Evolutionary conservation across 2,329 filamentous ascomycete genomes (phyloP), one percentile per base, ranked within the genome.

Genomic region (Aschersonia sp.): DNA sequence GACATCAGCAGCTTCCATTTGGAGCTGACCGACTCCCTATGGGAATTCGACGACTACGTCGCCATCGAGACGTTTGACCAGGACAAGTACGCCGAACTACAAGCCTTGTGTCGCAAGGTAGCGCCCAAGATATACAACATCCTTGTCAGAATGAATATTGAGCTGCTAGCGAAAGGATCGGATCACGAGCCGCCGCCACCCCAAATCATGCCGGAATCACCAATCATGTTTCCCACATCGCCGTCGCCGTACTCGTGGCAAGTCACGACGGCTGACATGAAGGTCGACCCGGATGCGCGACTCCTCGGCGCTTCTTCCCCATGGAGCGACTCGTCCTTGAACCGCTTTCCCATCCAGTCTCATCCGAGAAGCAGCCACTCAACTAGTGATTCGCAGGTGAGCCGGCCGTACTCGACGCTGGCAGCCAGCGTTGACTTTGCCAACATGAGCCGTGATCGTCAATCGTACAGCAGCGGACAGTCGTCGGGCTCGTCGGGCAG

Each of bases 11-110:
- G 64, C 41, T 69, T 67, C 49, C 66, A 73, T 44, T 61, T 64
- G 30, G 65, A 70, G 47, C 61, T 79, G 35, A 70, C 66, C 48
- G 67, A 72, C 42, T 54, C 75, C 29, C 59, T 77, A 6, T 78
- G 73, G 67, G 73, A 73, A 45, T 77, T 79, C 53, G 75, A 79
- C 50, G 74, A 77, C 48, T 76, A 65, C 52, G 58, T 71, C 51
- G 69, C 73, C 45, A 53, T 61, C 8, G 68, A 73, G 40, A 64
- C 63, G 30, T 78, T 77, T 50, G 70, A 77, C 22, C 58, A 62
- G 31, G 64, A 63, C 29, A 72, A 70, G 51, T 78, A 71, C 47
- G 57, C 62, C 30, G 65, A 72, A 51, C 61, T 77, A 2, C 70
- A 72, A 54, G 64, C 66, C 35, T 54, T 68, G 2, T 73, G 71